These are phyloP conservation scores for Paramyrothecium roridum DNA, from an alignment of 2,329 filamentous ascomycete genomes.

Conservation along the genomic window DNA sequence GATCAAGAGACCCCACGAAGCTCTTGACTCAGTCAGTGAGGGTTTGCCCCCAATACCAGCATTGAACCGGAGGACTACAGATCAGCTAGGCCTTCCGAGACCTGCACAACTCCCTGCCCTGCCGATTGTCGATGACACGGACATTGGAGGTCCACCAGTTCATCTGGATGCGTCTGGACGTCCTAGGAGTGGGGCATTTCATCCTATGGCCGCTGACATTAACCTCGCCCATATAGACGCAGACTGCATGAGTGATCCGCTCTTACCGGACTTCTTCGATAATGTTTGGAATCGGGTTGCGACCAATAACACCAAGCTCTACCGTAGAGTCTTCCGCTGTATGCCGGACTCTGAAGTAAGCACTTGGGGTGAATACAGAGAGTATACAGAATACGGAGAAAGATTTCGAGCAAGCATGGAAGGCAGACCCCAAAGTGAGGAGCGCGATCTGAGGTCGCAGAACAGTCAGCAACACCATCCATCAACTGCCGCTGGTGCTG, in stretches of 20 bases:
- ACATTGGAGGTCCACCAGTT: conserved; percentile 73
- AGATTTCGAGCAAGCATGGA: conserved; percentile 70
- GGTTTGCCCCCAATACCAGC: conserved; percentile 57
- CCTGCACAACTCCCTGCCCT: conserved; percentile 69
- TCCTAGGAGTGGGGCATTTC: conserved; percentile 38
- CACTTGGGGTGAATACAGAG: conserved; percentile 90
- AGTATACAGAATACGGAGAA: conserved; percentile 73
- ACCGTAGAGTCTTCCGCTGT: conserved; percentile 88
- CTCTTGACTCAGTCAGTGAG: conserved; percentile 35
- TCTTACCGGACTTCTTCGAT: conserved; percentile 78
- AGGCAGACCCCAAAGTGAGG: conserved; percentile 47
- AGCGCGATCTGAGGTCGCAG: conserved; percentile 44
- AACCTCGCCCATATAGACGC: conserved; percentile 72
- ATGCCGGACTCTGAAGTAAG: conserved; percentile 95
- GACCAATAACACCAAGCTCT: conserved; percentile 93
- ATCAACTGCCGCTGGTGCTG: conserved; percentile 32
- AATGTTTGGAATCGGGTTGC: conserved; percentile 86
- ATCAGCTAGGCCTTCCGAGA: conserved; percentile 65
- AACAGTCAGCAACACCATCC: conserved; percentile 22
- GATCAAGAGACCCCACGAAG: conserved; percentile 27
- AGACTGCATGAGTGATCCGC: conserved; percentile 91
- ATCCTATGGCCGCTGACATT: conserved; percentile 64
- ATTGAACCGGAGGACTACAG: conserved; percentile 57
- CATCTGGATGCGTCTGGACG: conserved; percentile 50
- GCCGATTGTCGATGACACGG: conserved; percentile 71